A percentile compares a stretch with the other conserved stretches of the same genome.
Evolutionary conservation across 176 grass and related monocot genomes (phyloP).

Genomic region (Zoysia pacifica): DNA sequence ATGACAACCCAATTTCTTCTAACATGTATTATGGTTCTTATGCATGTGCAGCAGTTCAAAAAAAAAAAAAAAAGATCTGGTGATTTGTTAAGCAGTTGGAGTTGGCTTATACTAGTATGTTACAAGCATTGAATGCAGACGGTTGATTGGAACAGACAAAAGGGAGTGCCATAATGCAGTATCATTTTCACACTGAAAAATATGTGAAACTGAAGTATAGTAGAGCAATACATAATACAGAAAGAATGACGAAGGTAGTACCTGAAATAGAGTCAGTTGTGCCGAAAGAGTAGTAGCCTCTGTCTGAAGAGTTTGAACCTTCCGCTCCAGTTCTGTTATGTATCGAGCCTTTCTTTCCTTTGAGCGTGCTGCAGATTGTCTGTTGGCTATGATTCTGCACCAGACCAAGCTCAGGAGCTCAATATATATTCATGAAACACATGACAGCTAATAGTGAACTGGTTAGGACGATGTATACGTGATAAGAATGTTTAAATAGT

Average conservation of each 20-base stretch:
- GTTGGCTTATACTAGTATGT: not conserved
- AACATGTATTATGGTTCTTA: constrained; percentile 31
- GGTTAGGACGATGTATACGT: too few species aligned
- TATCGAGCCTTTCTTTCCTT: constrained; percentile 4
- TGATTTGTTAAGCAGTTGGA: constrained; percentile 10
- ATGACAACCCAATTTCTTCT: constrained; percentile 8
- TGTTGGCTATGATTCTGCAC: too few species aligned
- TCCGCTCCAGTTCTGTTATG: constrained; percentile 83
- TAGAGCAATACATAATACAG: constrained; percentile 29
- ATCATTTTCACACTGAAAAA: constrained; percentile 15
- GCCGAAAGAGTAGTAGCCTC: constrained; percentile 84
- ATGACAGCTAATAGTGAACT: too few species aligned
- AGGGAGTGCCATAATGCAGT: not conserved
- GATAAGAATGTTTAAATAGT: too few species aligned
- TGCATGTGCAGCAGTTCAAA: constrained; percentile 32
- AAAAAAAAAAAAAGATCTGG: constrained; percentile 15
- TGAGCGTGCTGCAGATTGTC: too few species aligned
- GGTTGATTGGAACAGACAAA: not conserved
- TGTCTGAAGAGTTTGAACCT: constrained; percentile 85
- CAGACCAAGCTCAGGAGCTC: too few species aligned
- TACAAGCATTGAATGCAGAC: not conserved
- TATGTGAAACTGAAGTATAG: constrained; percentile 3
- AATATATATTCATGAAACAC: too few species aligned
- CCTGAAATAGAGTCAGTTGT: constrained; percentile 79
- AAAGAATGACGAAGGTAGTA: constrained; percentile 40